Evolutionary conservation across 805 yeast genomes (phyloP), one percentile per base, ranked within the genome.

Genomic region (Candida berthetii): DNA sequence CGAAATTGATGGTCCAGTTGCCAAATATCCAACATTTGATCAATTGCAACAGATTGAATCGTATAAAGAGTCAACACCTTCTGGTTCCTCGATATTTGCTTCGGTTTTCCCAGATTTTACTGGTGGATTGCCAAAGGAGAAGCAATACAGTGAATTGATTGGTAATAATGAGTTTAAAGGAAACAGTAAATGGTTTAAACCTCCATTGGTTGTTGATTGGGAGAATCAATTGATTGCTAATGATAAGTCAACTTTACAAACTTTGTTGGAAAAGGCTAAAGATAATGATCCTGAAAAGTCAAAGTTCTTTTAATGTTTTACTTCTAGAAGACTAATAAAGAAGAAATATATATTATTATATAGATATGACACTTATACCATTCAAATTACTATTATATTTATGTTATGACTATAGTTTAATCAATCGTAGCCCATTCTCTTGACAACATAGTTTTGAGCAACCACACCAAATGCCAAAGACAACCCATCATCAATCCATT

Each of bases 361-460:
- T 29, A 25, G 25, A 17, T 24, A 37, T 29, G 27, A 35, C 28
- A 34, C 8, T 4, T 9, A 13, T 19, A 13, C 14, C 14, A 13
- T 15, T 35, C 10, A 34, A 34, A 15, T 22, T 18, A 8, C 7
- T 35, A 24, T n/a, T 15, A 13, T 14, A 25, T 36, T 35, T 8
- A 35, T 35, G 38, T 7, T 27, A 14, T 8, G 11, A 29, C n/a
- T 15, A 14, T 10, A 29, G 8, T 32, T 32, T 9, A n/a, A 16
- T 34, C 36, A 34, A 34, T 34, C 36, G 25, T 61, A 58, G 31
- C 65, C 61, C 95, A 93, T 93, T 62, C 99, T 75, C 60, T 80
- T 82, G 37, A 90, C 80, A 36, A 93, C 95, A 60, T 93, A 93
- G 55, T 81, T 78, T 61, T 93, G 98, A 1, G 97, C 96, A 28